Evolutionary conservation across 2,329 filamentous ascomycete genomes (phyloP), one percentile per base, ranked within the genome.

Genomic region (Pyrenophora tritici-repentis): DNA sequence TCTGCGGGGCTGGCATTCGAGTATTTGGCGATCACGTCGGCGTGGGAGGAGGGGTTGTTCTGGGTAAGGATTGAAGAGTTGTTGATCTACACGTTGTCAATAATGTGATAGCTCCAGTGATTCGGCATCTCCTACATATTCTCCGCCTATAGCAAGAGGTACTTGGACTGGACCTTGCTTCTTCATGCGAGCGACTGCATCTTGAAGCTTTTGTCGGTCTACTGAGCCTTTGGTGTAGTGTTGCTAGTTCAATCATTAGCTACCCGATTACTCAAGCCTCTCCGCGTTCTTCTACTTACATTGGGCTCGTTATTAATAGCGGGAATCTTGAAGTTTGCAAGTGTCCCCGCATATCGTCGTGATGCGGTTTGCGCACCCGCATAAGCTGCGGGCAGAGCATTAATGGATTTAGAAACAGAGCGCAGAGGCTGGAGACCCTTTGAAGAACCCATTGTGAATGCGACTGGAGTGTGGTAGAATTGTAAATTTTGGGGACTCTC

Each of bases 291-390:
- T 5, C 2, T 6, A 47, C 90, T 74, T 76, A 96, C 92, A 73
- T 97, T 99, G n/a, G 91, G 91, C 79, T 99, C 94, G 73, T 99
- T 99, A 71, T 84, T 80, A 65, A 97, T 85, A 58, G 86, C 86
- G 42, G 94, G 94, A 43, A 92, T 84, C 79, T 90, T 93, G 83
- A 97, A 97, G 55, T 85, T 82, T 42, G 91, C 92, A 58, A 96
- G 80, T 6, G 86, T 88, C 50, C 86, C 76, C 56, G 71, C 65
- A 47, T 66, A 62, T 60, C 71, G 59, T 57, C 62, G 65, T 31
- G 66, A 62, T 31, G 61, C 59, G 24, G 61, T 47, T 43, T 61
- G 62, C 35, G 61, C 59, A 43, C 64, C 58, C 48, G 63, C 59
- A 51, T 51, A 60, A 33, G 63, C 61, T 42, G 58, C 54, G 20